These are phyloP conservation scores for Euphorbia lathyris DNA, from an alignment of 345 rosid genomes.

Conservation along the genomic window DNA sequence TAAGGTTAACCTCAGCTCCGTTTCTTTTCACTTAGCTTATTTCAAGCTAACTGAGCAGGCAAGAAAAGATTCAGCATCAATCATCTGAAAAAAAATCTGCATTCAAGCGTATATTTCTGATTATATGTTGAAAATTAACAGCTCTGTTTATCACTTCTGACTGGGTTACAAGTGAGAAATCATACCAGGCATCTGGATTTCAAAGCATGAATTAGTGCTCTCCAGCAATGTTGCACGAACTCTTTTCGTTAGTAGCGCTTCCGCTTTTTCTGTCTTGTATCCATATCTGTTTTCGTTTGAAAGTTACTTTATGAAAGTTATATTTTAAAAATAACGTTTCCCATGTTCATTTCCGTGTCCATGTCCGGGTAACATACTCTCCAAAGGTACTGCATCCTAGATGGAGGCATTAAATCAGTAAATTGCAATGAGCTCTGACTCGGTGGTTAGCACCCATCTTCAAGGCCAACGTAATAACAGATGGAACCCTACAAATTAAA, in stretches of 20 bases:
- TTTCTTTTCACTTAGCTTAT: background rate
- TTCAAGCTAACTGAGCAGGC: background rate
- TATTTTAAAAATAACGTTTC: no score
- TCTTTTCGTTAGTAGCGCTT: no score
- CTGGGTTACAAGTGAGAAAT: background rate
- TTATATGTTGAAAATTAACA: no score
- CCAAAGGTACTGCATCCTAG: background rate
- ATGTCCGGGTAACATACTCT: no score
- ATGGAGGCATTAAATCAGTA: background rate
- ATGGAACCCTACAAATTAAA: background rate
- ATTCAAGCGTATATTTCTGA: background rate
- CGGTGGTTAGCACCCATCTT: background rate
- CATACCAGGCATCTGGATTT: constrained; percentile 7
- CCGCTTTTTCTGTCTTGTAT: no score
- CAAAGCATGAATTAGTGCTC: background rate
- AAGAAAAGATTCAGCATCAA: background rate
- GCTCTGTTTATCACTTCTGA: background rate
- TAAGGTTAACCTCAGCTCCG: background rate
- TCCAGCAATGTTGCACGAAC: no score
- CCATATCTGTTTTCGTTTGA: no score
- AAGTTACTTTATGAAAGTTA: no score
- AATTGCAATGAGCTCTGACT: background rate
- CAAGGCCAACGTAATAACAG: background rate
- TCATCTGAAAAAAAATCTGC: background rate
- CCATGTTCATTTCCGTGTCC: no score